Base-by-base conservation (phyloP, 164 flowering plant species). In the Tetrastigma voinierianum region DNA sequence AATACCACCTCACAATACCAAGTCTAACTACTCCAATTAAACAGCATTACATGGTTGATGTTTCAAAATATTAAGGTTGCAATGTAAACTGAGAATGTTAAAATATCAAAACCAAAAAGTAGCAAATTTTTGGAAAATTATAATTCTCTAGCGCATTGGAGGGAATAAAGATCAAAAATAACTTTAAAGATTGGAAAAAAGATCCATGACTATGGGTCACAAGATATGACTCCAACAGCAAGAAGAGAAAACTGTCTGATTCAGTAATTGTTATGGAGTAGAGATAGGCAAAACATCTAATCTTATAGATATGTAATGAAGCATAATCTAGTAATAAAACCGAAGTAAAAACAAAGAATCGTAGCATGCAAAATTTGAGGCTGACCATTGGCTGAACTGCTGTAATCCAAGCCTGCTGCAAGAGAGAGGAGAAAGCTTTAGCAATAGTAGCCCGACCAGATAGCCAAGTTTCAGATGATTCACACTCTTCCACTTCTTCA, bases 381-480 rank as follows among this genome's bases (percentile, higher is more conserved):
- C 82, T 65, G 25, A 86, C 89, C 86, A 65, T 24, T 32, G 61
- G 46, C 46, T 77, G 65, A 15, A 60, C 19, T 16, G 82, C 72
- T 48, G 60, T 52, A 51, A 87, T 76, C 94, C 97, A 91, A 61
- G 90, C 90, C 61, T 77, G 80, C 51, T 86, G 90, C 78, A 91
- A n/a, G n/a, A n/a, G 88, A 57, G 65, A 67, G 60, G 93, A 78
- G 64, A 84, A 86, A n/a, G 81, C 76, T 66, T 72, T 81, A 53
- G 79, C 71, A 53, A 84, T 82, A 61, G 72, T 61, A 61, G 68
- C 65, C 76, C 65, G 78, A 70, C 87, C 83, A 68, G 80, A 68
- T 63, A 44, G 67, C 86, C 81, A 78, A 44, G 70, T 73, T 32
- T 77, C 74, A 72, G 57, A 49, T 32, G 76, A 64, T 56, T 81